Percentiles rank a stretch among this genome's conserved stretches.
These are phyloP conservation scores for Luzula sylvatica DNA, from an alignment of 176 grass and related monocot species.

Conservation along the genomic window DNA sequence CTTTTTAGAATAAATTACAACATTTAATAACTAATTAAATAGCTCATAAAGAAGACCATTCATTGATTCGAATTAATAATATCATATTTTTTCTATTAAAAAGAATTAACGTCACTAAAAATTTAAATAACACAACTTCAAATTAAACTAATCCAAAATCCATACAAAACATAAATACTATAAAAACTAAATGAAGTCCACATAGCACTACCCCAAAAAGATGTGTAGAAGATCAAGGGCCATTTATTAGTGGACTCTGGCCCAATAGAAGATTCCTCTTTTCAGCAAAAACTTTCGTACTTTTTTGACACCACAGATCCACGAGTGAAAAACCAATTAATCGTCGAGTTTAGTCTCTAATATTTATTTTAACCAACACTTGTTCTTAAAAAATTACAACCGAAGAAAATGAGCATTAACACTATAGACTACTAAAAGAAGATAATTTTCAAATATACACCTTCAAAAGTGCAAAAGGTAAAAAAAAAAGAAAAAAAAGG, in stretches of 20 bases:
- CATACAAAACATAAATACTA: too few relatives aligned
- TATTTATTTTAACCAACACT: conserved; percentile 30
- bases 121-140: too few relatives aligned
- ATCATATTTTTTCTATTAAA: too few relatives aligned
- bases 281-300: conserved; percentile 18
- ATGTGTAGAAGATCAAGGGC: background rate
- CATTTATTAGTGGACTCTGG: conserved; percentile 25
- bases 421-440: conserved; percentile 11
- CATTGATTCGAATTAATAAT: too few relatives aligned
- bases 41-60: too few relatives aligned
- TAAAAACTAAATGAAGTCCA: too few relatives aligned
- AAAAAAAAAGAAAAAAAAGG: background rate
- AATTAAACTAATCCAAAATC: too few relatives aligned
- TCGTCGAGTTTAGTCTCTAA: conserved; percentile 34
- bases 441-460: background rate
- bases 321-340: conserved; percentile 31
- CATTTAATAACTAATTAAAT: too few relatives aligned
- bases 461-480: background rate
- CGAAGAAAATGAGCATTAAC: conserved; percentile 13
- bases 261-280: conserved; percentile 30
- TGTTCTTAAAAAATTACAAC: conserved; percentile 22
- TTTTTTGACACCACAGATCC: background rate
- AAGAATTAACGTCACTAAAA: too few relatives aligned
- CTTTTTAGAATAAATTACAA: too few relatives aligned
- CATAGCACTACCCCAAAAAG: background rate